phyloP scores from a whole-genome alignment of 192 early-diverging fungal species.

The Backusella parvicylindrica region DNA sequence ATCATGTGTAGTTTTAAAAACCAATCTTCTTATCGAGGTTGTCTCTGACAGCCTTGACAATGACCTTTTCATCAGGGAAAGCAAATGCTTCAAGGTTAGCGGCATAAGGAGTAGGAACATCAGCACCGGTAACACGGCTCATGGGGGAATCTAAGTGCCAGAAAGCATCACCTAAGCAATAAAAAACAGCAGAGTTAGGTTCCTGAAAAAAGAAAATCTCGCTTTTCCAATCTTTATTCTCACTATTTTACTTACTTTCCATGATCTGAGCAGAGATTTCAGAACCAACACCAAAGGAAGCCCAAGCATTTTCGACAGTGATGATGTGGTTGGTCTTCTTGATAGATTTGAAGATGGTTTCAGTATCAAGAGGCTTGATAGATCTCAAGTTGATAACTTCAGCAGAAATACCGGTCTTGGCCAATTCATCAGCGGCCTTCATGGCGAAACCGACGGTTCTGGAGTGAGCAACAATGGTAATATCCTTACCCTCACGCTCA shows the following conservation, averaged over 20 bases:
- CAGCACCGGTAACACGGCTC: conserved; percentile 90
- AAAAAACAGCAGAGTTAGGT: background rate
- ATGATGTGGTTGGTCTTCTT: conserved; percentile 98
- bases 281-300: conserved; percentile 89
- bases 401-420: conserved; percentile 70
- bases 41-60: conserved; percentile 78
- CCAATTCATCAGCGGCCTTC: conserved; percentile 85
- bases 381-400: conserved; percentile 98
- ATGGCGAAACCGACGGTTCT: conserved; percentile 80
- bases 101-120: conserved; percentile 97
- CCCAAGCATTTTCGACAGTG: conserved; percentile 95
- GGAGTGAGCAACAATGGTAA: conserved; percentile 95
- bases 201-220: background rate
- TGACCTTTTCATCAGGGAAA: conserved; percentile 80
- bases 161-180: conserved; percentile 71
- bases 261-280: conserved; percentile 96
- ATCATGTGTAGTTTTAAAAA: background rate
- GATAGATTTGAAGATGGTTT: conserved; percentile 86
- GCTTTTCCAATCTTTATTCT: background rate
- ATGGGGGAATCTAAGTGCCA: conserved; percentile 96
- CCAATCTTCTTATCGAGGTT: conserved; percentile 46
- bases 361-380: conserved; percentile 93
- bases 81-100: conserved; percentile 88
- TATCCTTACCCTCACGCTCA: conserved; percentile 75
- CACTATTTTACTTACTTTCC: conserved; percentile 54